These are phyloP conservation scores for Colletotrichum incanum DNA, from an alignment of 2,329 filamentous ascomycete species.

Conservation along the genomic window DNA sequence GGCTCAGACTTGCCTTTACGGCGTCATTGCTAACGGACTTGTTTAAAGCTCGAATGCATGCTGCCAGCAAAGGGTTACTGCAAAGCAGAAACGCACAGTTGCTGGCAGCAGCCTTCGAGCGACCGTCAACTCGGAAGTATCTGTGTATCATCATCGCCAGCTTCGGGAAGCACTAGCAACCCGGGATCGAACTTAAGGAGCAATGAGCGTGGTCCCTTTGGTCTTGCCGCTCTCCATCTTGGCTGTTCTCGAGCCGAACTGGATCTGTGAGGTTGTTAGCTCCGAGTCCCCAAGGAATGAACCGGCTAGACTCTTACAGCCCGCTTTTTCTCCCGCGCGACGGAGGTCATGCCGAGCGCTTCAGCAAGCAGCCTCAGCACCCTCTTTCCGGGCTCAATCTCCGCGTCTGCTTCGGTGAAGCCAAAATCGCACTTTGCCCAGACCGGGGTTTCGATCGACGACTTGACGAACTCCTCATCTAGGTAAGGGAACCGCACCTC, in stretches of 20 bases:
- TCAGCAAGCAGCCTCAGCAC: conserved; percentile 84
- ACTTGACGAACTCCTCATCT: conserved; percentile 88
- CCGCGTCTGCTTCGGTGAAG: conserved; percentile 43
- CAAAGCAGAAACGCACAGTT: conserved; percentile 66
- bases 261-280: conserved; percentile 69
- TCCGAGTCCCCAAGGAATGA: no score
- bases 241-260: conserved; percentile 86
- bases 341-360: conserved; percentile 78
- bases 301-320: conserved; percentile 70
- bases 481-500: conserved; percentile 93
- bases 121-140: conserved; percentile 79
- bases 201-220: conserved; percentile 77
- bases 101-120: conserved; percentile 43
- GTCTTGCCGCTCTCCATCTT: conserved; percentile 83
- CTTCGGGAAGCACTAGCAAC: conserved; percentile 35
- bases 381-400: conserved; percentile 85
- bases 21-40: conserved; percentile 62
- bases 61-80: conserved; percentile 61
- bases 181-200: conserved; percentile 52
- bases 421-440: conserved; percentile 90
- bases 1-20: conserved; percentile 79
- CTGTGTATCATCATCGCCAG: conserved; percentile 79
- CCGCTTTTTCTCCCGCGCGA: conserved; percentile 91
- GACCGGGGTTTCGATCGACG: conserved; percentile 82
- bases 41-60: conserved; percentile 46